Percentiles rank a stretch among this genome's conserved stretches.
Conservation (phyloP, 495 filamentous ascomycete genomes). For the Clavariopsis aquatica region DNA sequence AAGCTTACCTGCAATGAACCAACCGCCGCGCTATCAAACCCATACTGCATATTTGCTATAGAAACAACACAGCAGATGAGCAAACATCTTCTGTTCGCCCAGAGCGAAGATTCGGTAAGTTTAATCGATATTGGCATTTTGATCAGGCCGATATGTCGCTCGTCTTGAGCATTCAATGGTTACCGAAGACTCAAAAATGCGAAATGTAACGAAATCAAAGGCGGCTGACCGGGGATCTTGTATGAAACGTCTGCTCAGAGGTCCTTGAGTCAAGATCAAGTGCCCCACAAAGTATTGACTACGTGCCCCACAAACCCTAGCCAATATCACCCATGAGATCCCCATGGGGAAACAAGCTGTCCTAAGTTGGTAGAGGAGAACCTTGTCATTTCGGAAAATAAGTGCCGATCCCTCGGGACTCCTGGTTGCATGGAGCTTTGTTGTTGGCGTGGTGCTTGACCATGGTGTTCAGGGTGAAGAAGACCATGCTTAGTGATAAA, state of each 20-base stretch:
- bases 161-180: too few species aligned
- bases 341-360: background rate
- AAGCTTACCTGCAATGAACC: slow-evolving; percentile 12
- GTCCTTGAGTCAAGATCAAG: background rate
- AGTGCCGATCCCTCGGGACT: background rate
- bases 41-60: slow-evolving; percentile 32
- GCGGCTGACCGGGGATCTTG: too few species aligned
- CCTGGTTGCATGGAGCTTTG: background rate
- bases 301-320: background rate
- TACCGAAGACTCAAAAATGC: too few species aligned
- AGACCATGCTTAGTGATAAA: too few species aligned
- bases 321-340: background rate
- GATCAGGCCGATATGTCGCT: too few species aligned
- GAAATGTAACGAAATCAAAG: background rate
- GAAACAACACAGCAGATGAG: slow-evolving; percentile 31
- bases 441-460: too few species aligned
- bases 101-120: slow-evolving; percentile 13
- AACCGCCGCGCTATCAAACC: slow-evolving; percentile 23
- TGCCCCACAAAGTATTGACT: background rate
- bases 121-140: background rate
- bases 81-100: slow-evolving; percentile 30
- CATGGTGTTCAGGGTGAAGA: too few species aligned
- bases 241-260: background rate
- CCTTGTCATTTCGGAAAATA: background rate
- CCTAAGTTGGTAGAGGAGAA: background rate